phyloP scores from a whole-genome alignment of 140 eudicot species.

The Stevia rebaudiana region DNA sequence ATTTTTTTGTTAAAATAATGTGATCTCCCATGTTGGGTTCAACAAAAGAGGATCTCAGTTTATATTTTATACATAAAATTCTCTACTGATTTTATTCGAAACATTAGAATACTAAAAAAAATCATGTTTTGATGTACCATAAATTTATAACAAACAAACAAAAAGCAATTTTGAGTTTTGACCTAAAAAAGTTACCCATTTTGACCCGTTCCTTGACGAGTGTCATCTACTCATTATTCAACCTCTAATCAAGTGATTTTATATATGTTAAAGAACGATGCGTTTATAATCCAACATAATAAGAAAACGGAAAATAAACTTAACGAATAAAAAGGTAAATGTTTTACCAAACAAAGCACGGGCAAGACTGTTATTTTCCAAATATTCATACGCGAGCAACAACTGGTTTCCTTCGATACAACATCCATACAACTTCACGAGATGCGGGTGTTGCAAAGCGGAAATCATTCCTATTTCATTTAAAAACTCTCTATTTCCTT shows the following conservation, averaged over 20 bases:
- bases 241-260: background rate
- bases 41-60: background rate
- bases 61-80: background rate
- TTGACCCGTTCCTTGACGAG: background rate
- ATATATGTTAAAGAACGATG: background rate
- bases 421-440: slow-evolving; percentile 58
- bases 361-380: slow-evolving; percentile 66
- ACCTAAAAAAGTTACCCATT: background rate
- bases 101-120: background rate
- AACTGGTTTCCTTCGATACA: slow-evolving; percentile 68
- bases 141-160: too few species aligned
- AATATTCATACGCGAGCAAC: slow-evolving; percentile 55
- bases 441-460: slow-evolving; percentile 59
- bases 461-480: slow-evolving; percentile 69
- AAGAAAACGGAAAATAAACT: background rate
- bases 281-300: background rate
- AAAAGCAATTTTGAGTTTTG: background rate
- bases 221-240: background rate
- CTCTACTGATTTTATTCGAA: background rate
- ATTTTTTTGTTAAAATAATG: background rate
- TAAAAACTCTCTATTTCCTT: slow-evolving; percentile 64
- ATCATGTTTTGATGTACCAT: background rate
- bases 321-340: background rate
- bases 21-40: background rate
- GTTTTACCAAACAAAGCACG: slow-evolving; percentile 64